Conservation (phyloP, 2,329 filamentous ascomycete species). For the Blastomyces parvus region DNA sequence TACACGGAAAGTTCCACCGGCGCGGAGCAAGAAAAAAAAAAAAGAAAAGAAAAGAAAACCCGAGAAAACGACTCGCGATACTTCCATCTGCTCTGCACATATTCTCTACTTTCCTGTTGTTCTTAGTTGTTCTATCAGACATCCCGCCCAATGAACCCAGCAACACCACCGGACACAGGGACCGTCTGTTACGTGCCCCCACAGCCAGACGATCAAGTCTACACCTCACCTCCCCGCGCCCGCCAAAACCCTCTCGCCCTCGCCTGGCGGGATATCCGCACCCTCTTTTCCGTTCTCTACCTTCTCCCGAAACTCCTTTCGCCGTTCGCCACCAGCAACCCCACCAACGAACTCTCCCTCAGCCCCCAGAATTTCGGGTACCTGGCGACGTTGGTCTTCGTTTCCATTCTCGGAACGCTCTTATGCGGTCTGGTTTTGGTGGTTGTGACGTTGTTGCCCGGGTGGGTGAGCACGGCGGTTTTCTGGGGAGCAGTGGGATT, state of each 20-base stretch:
- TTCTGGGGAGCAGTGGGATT: slow-evolving; percentile 4
- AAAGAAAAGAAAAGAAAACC: too few species aligned
- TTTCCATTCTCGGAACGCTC: slow-evolving; percentile 10
- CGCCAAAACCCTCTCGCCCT: slow-evolving; percentile 13
- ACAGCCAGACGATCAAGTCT: slow-evolving; percentile 12
- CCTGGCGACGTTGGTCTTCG: slow-evolving; percentile 8
- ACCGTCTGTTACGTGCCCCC: slow-evolving; percentile 13
- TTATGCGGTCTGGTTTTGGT: slow-evolving; percentile 5
- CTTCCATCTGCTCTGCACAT: neutral
- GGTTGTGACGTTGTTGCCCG: slow-evolving; percentile 10
- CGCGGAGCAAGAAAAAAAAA: too few species aligned
- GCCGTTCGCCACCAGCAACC: slow-evolving; percentile 7
- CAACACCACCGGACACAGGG: neutral
- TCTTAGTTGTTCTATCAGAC: neutral
- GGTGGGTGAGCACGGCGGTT: slow-evolving; percentile 11
- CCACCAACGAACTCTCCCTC: slow-evolving; percentile 13
- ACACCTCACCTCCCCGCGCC: slow-evolving; percentile 13
- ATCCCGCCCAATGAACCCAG: neutral
- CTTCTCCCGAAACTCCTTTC: slow-evolving; percentile 13
- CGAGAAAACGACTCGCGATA: too few species aligned
- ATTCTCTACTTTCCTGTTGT: neutral
- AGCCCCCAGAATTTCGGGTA: slow-evolving; percentile 10
- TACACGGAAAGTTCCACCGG: too few species aligned
- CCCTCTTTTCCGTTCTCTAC: slow-evolving; percentile 10
- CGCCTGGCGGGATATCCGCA: slow-evolving; percentile 12